A percentile compares a stretch with the other conserved stretches of the same genome.
phyloP scores from a whole-genome alignment of 2,329 filamentous ascomycete genomes.

The Grosmannia serpens region DNA sequence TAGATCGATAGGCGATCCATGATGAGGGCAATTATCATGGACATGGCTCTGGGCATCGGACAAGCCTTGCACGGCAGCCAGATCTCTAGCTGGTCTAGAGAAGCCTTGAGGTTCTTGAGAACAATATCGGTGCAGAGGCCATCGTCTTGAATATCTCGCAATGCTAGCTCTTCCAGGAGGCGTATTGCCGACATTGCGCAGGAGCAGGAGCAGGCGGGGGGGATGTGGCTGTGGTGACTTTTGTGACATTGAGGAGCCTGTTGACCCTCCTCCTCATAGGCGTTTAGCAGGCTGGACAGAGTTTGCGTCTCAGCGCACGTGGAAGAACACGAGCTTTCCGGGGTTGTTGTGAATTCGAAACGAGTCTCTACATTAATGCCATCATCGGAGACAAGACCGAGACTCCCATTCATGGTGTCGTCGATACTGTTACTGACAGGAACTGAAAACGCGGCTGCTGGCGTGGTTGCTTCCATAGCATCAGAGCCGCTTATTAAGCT shows the following conservation, averaged over 20 bases:
- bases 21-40: neutral
- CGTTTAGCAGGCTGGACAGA: neutral
- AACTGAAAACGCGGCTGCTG: neutral
- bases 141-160: neutral
- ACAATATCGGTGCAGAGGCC: neutral
- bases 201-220: neutral
- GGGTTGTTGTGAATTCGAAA: neutral
- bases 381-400: neutral
- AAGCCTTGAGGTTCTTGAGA: neutral
- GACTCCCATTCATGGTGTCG: neutral
- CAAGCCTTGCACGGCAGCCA: neutral
- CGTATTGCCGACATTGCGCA: neutral
- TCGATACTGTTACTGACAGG: too few species aligned
- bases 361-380: neutral
- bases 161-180: neutral
- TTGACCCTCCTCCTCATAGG: too few species aligned
- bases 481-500: neutral
- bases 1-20: neutral
- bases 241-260: neutral
- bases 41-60: neutral
- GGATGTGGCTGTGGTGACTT: neutral
- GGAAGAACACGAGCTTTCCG: neutral
- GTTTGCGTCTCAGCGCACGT: neutral
- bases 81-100: neutral
- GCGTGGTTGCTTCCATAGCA: neutral